Conservation (phyloP, 1,284 basidiomycete species). For the Tylopilus sp. region DNA sequence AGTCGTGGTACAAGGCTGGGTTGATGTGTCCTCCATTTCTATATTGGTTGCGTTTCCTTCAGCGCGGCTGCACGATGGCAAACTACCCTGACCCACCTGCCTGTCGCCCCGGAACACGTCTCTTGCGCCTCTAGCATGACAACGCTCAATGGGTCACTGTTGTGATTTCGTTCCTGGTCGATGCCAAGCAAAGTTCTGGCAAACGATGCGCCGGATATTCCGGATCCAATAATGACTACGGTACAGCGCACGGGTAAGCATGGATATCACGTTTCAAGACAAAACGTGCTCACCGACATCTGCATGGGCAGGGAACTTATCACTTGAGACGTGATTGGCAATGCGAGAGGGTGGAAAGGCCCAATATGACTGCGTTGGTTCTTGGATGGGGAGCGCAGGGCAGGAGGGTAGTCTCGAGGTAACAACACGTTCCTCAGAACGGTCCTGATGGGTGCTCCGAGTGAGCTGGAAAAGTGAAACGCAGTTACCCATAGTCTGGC, state of each 20-base stretch:
- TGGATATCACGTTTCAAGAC: neutral
- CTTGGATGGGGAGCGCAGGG: constrained; percentile 38
- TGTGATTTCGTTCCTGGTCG: constrained; percentile 18
- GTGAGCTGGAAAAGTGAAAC: constrained; percentile 12
- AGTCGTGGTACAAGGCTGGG: constrained; percentile 59
- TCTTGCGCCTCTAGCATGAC: constrained; percentile 51
- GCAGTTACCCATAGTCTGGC: constrained; percentile 26
- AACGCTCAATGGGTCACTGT: constrained; percentile 30
- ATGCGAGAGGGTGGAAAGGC: constrained; percentile 40
- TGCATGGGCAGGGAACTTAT: constrained; percentile 36
- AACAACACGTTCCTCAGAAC: constrained; percentile 3
- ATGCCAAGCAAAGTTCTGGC: constrained; percentile 39
- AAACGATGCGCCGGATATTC: constrained; percentile 47
- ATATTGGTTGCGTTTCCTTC: neutral
- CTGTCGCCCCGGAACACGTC: constrained; percentile 49
- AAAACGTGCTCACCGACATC: constrained; percentile 35
- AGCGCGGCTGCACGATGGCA: neutral
- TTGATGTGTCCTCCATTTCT: constrained; percentile 74
- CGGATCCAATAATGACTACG: constrained; percentile 48
- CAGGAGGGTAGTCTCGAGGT: neutral
- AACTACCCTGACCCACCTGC: constrained; percentile 35
- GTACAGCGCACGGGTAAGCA: neutral
- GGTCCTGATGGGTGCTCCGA: neutral
- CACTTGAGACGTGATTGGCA: constrained; percentile 25
- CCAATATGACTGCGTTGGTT: constrained; percentile 46